These are phyloP conservation scores for Picea engelmannii DNA, from an alignment of 83 land plant genomes.

Conservation along the genomic window DNA sequence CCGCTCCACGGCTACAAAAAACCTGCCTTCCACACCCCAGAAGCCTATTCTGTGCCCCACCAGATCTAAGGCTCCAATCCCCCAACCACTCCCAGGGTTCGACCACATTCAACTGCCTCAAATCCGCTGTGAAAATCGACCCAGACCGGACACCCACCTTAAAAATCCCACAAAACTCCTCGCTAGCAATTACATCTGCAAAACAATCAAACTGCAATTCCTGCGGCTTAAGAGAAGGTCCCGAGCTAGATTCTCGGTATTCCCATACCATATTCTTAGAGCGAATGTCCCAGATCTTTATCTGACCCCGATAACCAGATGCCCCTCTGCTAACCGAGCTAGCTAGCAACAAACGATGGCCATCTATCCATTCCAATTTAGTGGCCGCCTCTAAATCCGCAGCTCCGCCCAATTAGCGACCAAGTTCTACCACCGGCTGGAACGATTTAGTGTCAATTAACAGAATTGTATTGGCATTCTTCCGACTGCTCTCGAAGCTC, in stretches of 20 bases:
- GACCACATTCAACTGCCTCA: conserved; percentile 61
- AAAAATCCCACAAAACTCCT: conserved; percentile 48
- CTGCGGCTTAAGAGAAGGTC: conserved; percentile 30
- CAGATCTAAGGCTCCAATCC: conserved; percentile 35
- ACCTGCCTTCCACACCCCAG: conserved; percentile 68
- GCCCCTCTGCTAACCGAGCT: conserved; percentile 64
- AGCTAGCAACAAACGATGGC: conserved; percentile 42
- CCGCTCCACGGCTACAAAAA: conserved; percentile 59
- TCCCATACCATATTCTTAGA: conserved; percentile 74
- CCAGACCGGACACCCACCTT: conserved; percentile 82
- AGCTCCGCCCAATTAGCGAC: conserved; percentile 62
- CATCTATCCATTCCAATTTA: conserved; percentile 63
- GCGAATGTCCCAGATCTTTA: conserved; percentile 82
- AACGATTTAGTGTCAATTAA: conserved; percentile 54
- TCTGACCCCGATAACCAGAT: conserved; percentile 81
- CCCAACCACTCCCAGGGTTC: conserved; percentile 79
- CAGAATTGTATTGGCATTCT: conserved; percentile 64
- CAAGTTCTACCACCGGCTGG: conserved; percentile 44
- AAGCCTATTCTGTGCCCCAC: conserved; percentile 30
- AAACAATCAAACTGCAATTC: conserved; percentile 43
- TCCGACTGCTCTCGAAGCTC: conserved; percentile 69
- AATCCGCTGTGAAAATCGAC: conserved; percentile 72
- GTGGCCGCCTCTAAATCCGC: conserved; percentile 49
- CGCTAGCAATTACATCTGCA: conserved; percentile 66
- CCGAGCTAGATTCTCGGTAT: conserved; percentile 78